Conservation (phyloP, 1,139 yeast species). For the Geotrichum fermentans region DNA sequence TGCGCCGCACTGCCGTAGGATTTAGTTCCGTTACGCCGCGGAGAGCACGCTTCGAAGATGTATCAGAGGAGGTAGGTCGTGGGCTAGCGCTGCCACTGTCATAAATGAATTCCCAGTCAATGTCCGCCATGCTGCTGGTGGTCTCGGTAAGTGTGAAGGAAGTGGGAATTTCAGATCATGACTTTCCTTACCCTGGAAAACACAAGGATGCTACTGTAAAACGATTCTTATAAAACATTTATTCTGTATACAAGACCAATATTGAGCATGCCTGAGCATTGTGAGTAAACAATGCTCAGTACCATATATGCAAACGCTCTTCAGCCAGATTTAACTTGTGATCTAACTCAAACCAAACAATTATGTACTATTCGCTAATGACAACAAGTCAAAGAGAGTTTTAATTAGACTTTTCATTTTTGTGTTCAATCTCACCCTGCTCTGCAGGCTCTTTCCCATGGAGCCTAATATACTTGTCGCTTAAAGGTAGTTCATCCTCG, state of each 20-base stretch:
- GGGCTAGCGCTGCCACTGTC: background rate
- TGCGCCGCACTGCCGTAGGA: constrained; percentile 22
- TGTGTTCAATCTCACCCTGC: constrained; percentile 3
- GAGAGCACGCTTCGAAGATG: constrained; percentile 1
- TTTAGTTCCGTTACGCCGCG: background rate
- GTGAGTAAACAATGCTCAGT: too few relatives aligned
- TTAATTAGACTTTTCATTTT: background rate
- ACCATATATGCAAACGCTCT: too few relatives aligned
- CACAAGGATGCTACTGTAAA: background rate
- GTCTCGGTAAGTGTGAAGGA: too few relatives aligned
- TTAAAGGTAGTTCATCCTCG: constrained; percentile 53
- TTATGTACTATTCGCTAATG: too few relatives aligned
- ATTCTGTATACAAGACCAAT: too few relatives aligned
- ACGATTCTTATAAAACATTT: too few relatives aligned
- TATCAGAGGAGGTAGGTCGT: background rate
- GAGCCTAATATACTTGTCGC: constrained; percentile 48
- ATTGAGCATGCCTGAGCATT: too few relatives aligned
- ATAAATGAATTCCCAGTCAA: constrained; percentile 1
- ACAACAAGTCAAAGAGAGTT: too few relatives aligned
- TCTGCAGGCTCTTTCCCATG: constrained; percentile 19
- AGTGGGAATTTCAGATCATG: background rate
- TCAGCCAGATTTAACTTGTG: too few relatives aligned
- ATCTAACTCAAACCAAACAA: too few relatives aligned
- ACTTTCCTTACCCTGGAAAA: constrained; percentile 1
- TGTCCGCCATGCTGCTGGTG: background rate